These are phyloP conservation scores for Trichoderma cornu-damae DNA, from an alignment of 2,329 filamentous ascomycete genomes.

Conservation along the genomic window DNA sequence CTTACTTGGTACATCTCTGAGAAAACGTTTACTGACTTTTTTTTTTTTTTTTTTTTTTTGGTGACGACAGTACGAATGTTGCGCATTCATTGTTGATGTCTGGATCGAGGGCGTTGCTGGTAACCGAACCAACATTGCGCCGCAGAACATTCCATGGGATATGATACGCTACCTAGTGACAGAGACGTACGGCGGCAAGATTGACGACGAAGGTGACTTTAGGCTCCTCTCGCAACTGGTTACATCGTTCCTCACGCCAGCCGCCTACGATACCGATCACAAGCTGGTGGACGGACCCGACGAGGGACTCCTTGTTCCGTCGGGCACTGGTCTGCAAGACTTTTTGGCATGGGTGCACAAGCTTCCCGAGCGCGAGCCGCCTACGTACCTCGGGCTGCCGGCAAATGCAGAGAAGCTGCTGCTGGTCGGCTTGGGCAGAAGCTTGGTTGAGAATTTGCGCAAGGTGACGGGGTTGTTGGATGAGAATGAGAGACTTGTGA, in stretches of 20 bases:
- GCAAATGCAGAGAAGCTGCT: constrained; percentile 95
- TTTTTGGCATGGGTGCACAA: constrained; percentile 89
- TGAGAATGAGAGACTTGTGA: constrained; percentile 87
- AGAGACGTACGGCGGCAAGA: constrained; percentile 96
- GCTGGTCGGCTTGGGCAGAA: constrained; percentile 78
- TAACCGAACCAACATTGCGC: constrained; percentile 86
- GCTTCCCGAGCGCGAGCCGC: constrained; percentile 90
- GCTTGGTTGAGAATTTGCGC: constrained; percentile 77
- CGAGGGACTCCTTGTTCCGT: constrained; percentile 67
- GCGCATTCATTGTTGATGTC: constrained; percentile 87
- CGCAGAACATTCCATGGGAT: constrained; percentile 91
- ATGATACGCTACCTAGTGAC: constrained; percentile 86
- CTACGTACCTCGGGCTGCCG: constrained; percentile 87
- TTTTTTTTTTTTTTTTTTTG: too few relatives aligned
- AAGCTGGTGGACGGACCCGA: constrained; percentile 68
- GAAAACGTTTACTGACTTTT: constrained; percentile 15
- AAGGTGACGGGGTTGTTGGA: constrained; percentile 84
- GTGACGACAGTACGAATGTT: constrained; percentile 78
- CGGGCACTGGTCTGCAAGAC: constrained; percentile 74
- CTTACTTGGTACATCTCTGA: neutral
- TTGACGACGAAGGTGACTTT: constrained; percentile 87
- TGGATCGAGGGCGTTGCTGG: constrained; percentile 83
- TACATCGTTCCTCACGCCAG: constrained; percentile 70
- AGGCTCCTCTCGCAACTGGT: constrained; percentile 68
- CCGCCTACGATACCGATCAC: constrained; percentile 89